These are phyloP conservation scores for Decorospora gaudefroyi DNA, from an alignment of 2,329 filamentous ascomycete genomes.

Conservation along the genomic window DNA sequence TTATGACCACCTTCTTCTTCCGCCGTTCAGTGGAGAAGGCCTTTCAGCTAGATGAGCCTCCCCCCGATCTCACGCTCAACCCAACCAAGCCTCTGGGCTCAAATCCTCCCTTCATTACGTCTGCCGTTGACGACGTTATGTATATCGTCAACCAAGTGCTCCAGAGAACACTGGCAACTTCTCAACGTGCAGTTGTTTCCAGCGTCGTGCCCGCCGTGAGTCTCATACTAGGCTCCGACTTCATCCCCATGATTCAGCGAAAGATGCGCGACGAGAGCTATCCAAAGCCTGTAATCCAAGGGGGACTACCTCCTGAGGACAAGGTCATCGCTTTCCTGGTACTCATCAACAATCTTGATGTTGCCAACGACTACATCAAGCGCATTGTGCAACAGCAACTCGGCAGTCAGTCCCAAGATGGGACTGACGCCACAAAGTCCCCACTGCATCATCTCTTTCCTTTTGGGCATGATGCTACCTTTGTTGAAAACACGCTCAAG, in stretches of 20 bases:
- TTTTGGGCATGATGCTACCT: slow-evolving; percentile 72
- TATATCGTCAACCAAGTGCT: slow-evolving; percentile 96
- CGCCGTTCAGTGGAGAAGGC: slow-evolving; percentile 94
- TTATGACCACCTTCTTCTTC: slow-evolving; percentile 96
- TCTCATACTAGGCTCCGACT: slow-evolving; percentile 82
- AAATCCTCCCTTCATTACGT: slow-evolving; percentile 88
- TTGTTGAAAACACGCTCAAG: slow-evolving; percentile 70
- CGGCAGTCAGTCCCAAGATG: slow-evolving; percentile 42
- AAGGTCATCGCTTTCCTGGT: slow-evolving; percentile 88
- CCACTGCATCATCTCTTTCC: slow-evolving; percentile 70
- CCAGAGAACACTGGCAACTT: slow-evolving; percentile 82
- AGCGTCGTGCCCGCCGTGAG: slow-evolving; percentile 78
- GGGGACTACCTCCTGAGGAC: slow-evolving; percentile 82
- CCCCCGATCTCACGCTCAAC: slow-evolving; percentile 76
- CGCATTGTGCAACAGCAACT: slow-evolving; percentile 79
- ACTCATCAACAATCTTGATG: slow-evolving; percentile 92
- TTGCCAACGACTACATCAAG: slow-evolving; percentile 85
- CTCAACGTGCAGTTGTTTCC: slow-evolving; percentile 75
- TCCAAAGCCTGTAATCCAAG: slow-evolving; percentile 76
- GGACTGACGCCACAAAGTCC: slow-evolving; percentile 45
- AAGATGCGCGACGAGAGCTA: slow-evolving; percentile 98
- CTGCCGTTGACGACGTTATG: slow-evolving; percentile 98
- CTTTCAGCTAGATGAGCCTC: slow-evolving; percentile 92
- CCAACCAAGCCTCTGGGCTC: slow-evolving; percentile 71
- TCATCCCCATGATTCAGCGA: slow-evolving; percentile 94